Evolutionary conservation across 2,329 filamentous ascomycete species (phyloP), one percentile per base, ranked within the genome.

Genomic region (Cadophora malorum): DNA sequence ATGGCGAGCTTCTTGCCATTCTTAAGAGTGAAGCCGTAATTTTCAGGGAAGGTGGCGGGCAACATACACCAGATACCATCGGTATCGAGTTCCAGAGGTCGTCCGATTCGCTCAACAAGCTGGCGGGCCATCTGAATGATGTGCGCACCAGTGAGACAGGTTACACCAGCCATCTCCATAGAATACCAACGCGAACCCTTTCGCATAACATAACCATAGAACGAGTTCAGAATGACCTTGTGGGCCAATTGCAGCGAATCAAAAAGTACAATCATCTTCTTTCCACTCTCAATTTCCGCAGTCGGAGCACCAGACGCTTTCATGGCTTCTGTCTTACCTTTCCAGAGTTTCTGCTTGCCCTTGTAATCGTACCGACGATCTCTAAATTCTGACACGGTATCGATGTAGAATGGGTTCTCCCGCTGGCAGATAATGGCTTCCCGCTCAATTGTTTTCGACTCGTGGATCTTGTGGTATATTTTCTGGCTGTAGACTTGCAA

Each of bases 11-110:
- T 99, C 84, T 98, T 99, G 73, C 96, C 96, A 74, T 94, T 96
- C 80, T 95, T 97, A 73, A 97, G 81, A 76, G 92, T 97, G 83
- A 99, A 98, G 0, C 89, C 85, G 76, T 97, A 97, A 79, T 99
- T 97, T 77, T 99, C 96, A 0, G 96, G 96, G 75, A 99, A 99
- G 0, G 93, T 96, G 0, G 93, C 95, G 0, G 96, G 96, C 74
- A 99, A 85, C 87, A 99, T 99, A 81, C 96, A 99, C 96, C 96
- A 99, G 76, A 99, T 99, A 87, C 96, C 96, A 78, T 99, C 96
- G 2, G 96, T 99, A 79, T 99, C 96, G 60, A 99, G 84, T 79
- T 99, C 96, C 63, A 99, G 84, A 0, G 96, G 96, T 66, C 96
- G 88, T 28, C 96, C 96, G 47, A 99, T 92, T 8, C 96, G 88